Percentiles rank a stretch among this genome's conserved stretches.
Conservation (phyloP, 140 eudicot species). For the Eryngium alpinum region DNA sequence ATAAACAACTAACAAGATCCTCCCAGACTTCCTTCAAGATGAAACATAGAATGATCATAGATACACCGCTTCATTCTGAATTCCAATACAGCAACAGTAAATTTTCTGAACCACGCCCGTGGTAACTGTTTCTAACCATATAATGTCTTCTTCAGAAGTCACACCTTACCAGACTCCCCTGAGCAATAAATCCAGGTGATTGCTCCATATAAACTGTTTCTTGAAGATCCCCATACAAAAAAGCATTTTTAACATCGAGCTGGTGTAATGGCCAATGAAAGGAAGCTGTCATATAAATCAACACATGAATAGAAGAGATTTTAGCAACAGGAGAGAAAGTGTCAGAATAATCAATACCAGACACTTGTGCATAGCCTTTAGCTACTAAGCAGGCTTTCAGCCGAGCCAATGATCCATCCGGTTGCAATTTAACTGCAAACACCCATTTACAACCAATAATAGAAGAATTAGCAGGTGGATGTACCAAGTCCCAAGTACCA, state of each 20-base stretch:
- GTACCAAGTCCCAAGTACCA: background rate
- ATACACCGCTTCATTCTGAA: background rate
- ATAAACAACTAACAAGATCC: no score
- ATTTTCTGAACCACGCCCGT: background rate
- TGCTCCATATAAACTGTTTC: no score
- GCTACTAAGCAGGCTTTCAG: background rate
- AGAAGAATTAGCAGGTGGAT: no score
- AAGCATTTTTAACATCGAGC: background rate
- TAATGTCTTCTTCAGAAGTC: background rate
- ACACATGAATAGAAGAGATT: background rate
- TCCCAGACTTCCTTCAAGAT: no score
- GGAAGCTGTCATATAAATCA: background rate
- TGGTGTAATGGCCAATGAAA: background rate
- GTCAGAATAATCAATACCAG: constrained; percentile 10
- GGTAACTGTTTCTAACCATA: background rate
- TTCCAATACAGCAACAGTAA: background rate
- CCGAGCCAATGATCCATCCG: background rate
- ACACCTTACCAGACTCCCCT: background rate
- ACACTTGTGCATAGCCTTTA: constrained; percentile 10
- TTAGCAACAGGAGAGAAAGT: constrained; percentile 5
- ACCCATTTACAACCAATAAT: background rate
- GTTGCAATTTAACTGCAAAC: background rate
- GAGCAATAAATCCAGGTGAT: background rate
- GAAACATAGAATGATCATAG: background rate
- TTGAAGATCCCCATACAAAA: no score